Base-by-base conservation (phyloP, 2,329 filamentous ascomycete genomes). In the Diaporthe humulicola region DNA sequence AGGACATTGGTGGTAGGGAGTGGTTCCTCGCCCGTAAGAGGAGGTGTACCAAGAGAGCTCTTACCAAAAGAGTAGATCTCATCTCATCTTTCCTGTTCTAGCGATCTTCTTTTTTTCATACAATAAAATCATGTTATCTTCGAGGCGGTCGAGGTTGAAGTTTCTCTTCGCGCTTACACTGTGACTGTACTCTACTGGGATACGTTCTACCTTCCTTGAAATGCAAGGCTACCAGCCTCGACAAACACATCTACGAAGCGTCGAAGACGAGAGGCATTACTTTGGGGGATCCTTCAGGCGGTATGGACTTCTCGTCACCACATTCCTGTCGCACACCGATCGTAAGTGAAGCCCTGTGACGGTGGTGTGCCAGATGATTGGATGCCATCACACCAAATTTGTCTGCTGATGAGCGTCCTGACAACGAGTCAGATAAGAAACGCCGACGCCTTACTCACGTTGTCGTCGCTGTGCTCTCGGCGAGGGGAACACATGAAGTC, bases 1-100 rank as follows among this genome's bases (percentile, higher is more conserved):
- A 73, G 74, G 56, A 70, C 66, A 22, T n/a, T 33, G 25, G 73
- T 54, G 38, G 40, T 57, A 15, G 72, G 72, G n/a, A 54, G 73
- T 33, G 58, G 73, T 25, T 71, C 64, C 12, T 69, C 73, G 22
- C 58, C 66, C 19, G 36, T 52, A 22, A 61, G 56, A 30, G 73
- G 42, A 25, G 36, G 9, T 58, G 45, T 69, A 8, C 33, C n/a
- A 22, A 69, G 36, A 30, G 64, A 69, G 64, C 33, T 69, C n/a
- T 54, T 69, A 36, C 64, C 64, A 14, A 69, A 69, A n/a, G 64
- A 69, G 64, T 69, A 69, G 33, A 69, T 54, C 22, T 40, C n/a
- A 19, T 38, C 38, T 52, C 30, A 28, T 54, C 38, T 52, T 38
- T 19, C 64, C 40, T 69, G n/a, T 28, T 30, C 25, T 69, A 69